These are phyloP conservation scores for Suillus occidentalis DNA, from an alignment of 768 basidiomycete species.

Conservation along the genomic window DNA sequence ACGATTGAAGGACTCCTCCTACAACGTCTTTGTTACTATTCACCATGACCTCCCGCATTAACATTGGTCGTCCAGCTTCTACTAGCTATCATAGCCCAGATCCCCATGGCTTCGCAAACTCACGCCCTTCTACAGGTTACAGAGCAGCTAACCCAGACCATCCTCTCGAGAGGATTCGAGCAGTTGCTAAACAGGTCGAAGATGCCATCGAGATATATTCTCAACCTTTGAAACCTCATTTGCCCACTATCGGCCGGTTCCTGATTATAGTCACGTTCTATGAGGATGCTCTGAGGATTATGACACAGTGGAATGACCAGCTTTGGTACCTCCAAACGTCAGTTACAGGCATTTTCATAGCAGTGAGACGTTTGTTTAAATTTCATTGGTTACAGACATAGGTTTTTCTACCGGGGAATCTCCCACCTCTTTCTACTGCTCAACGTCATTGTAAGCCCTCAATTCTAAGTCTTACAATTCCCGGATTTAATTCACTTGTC, in stretches of 20 bases:
- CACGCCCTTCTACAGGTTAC: conserved; percentile 68
- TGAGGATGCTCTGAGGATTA: conserved; percentile 92
- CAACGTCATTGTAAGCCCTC: conserved; percentile 83
- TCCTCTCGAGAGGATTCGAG: conserved; percentile 75
- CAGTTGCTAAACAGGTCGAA: conserved; percentile 75
- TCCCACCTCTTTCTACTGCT: conserved; percentile 90
- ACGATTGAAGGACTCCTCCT: neutral
- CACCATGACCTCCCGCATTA: conserved; percentile 79
- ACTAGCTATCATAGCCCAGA: conserved; percentile 57
- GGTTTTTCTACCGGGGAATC: conserved; percentile 93
- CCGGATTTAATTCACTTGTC: neutral
- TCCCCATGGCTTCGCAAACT: conserved; percentile 80
- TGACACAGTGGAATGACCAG: conserved; percentile 96
- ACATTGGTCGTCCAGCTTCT: conserved; percentile 70
- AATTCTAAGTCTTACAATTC: neutral
- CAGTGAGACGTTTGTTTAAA: conserved; percentile 10
- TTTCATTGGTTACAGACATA: conserved; percentile 58
- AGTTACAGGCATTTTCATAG: conserved; percentile 30
- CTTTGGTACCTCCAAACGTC: conserved; percentile 97
- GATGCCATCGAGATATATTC: conserved; percentile 91
- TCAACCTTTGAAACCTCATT: conserved; percentile 89
- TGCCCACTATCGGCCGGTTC: conserved; percentile 94
- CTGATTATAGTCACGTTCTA: conserved; percentile 97
- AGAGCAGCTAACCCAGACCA: conserved; percentile 80
- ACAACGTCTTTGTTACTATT: conserved; percentile 3